Evolutionary conservation across 805 yeast species (phyloP).

Genomic region (Wickerhamiella parazyma): DNA sequence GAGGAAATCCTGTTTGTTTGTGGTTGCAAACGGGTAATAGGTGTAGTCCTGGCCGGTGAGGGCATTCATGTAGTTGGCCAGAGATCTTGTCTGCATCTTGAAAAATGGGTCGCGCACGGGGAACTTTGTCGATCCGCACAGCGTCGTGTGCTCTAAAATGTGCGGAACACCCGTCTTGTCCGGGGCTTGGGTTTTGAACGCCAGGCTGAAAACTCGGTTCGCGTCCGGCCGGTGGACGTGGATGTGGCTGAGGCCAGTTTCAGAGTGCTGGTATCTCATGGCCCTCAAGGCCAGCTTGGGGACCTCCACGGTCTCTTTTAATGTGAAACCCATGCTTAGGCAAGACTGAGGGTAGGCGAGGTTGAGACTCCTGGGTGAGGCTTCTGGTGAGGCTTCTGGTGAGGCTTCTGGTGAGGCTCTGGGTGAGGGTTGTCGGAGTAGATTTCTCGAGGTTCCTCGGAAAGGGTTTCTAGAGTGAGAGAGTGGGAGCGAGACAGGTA

Average conservation of each 20-base stretch:
- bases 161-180: conserved; percentile 94
- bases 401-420: too few relatives aligned
- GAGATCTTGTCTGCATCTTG: conserved; percentile 89
- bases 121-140: conserved; percentile 82
- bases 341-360: too few relatives aligned
- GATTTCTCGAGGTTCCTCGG: too few relatives aligned
- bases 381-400: too few relatives aligned
- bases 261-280: conserved; percentile 50
- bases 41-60: conserved; percentile 98
- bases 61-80: conserved; percentile 95
- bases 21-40: conserved; percentile 90
- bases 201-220: conserved; percentile 79
- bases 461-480: too few relatives aligned
- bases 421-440: too few relatives aligned
- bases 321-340: conserved; percentile 41
- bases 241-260: conserved; percentile 66
- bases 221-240: conserved; percentile 74
- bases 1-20: conserved; percentile 65
- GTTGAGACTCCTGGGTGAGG: too few relatives aligned
- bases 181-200: conserved; percentile 90
- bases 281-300: conserved; percentile 79
- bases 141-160: conserved; percentile 86
- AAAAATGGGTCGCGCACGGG: conserved; percentile 97
- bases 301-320: conserved; percentile 49
- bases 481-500: too few relatives aligned